A percentile compares a stretch with the other conserved stretches of the same genome.
phyloP scores from a whole-genome alignment of 2,329 filamentous ascomycete genomes.

The Nothophoma quercina region DNA sequence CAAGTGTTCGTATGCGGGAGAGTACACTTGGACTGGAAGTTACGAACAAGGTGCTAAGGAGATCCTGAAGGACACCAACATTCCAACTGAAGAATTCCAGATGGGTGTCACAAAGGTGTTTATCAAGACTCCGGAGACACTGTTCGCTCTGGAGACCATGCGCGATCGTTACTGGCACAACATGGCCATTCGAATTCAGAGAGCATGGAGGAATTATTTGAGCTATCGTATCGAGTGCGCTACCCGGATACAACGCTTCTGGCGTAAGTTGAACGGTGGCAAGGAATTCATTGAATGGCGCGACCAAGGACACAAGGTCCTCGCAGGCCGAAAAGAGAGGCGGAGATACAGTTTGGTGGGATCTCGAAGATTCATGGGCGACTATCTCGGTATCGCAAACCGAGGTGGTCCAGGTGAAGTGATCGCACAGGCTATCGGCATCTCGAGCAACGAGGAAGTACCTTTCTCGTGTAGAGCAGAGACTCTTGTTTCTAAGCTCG shows the following conservation, averaged over 20 bases:
- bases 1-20: conserved; percentile 93
- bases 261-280: conserved; percentile 90
- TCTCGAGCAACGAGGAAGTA: conserved; percentile 75
- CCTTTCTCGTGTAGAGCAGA: conserved; percentile 94
- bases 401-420: conserved; percentile 79
- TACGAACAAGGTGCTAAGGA: conserved; percentile 86
- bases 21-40: conserved; percentile 94
- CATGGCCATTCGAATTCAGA: conserved; percentile 97
- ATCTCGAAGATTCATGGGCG: conserved; percentile 89
- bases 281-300: conserved; percentile 88
- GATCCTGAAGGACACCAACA: conserved; percentile 95
- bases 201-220: conserved; percentile 95
- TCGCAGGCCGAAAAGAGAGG: conserved; percentile 88
- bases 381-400: conserved; percentile 91
- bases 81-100: conserved; percentile 94
- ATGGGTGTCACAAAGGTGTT: conserved; percentile 97
- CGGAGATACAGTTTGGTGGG: conserved; percentile 90
- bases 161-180: conserved; percentile 98
- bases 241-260: conserved; percentile 92
- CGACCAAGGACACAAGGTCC: conserved; percentile 83
- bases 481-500: conserved; percentile 90
- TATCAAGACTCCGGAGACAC: conserved; percentile 95
- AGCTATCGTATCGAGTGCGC: conserved; percentile 92
- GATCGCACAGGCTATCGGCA: conserved; percentile 76
- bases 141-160: conserved; percentile 98